Percentiles rank a stretch among this genome's conserved stretches.
These are phyloP conservation scores for Cichorium intybus DNA, from an alignment of 140 eudicot genomes.

Conservation along the genomic window DNA sequence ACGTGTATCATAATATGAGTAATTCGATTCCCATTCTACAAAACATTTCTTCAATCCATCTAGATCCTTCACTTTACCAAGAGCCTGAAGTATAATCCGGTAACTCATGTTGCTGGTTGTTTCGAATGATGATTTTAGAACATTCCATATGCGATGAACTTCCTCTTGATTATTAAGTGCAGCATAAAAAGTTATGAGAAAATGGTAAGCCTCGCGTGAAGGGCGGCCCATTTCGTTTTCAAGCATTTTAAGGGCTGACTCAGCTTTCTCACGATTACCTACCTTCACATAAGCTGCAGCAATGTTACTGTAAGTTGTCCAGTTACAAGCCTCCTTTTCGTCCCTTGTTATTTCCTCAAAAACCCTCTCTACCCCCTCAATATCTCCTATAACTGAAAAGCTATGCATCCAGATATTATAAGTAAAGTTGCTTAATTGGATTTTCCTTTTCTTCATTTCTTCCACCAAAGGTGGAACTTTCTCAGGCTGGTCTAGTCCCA, in stretches of 20 bases:
- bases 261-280: slow-evolving; percentile 54
- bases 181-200: slow-evolving; percentile 52
- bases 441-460: slow-evolving; percentile 59
- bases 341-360: slow-evolving; percentile 55
- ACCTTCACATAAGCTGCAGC: slow-evolving; percentile 54
- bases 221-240: slow-evolving; percentile 46
- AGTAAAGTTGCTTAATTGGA: slow-evolving; percentile 38
- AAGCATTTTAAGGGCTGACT: slow-evolving; percentile 43
- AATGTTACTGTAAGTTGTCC: slow-evolving; percentile 69
- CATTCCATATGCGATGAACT: slow-evolving; percentile 55
- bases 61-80: slow-evolving; percentile 45
- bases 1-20: slow-evolving; percentile 48
- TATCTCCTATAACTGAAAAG: slow-evolving; percentile 47
- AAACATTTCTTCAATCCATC: slow-evolving; percentile 46
- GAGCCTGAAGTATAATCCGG: slow-evolving; percentile 58
- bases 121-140: slow-evolving; percentile 46
- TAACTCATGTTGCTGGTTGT: slow-evolving; percentile 47
- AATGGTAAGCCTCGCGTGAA: slow-evolving; percentile 53
- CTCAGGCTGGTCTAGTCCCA: slow-evolving; percentile 58
- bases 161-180: slow-evolving; percentile 36
- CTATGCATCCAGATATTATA: slow-evolving; percentile 62
- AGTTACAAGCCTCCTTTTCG: slow-evolving; percentile 32
- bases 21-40: slow-evolving; percentile 70
- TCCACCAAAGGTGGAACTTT: slow-evolving; percentile 51
- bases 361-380: slow-evolving; percentile 68